Conservation (phyloP, 441 rosid species). For the Gossypium schwendimanii region DNA sequence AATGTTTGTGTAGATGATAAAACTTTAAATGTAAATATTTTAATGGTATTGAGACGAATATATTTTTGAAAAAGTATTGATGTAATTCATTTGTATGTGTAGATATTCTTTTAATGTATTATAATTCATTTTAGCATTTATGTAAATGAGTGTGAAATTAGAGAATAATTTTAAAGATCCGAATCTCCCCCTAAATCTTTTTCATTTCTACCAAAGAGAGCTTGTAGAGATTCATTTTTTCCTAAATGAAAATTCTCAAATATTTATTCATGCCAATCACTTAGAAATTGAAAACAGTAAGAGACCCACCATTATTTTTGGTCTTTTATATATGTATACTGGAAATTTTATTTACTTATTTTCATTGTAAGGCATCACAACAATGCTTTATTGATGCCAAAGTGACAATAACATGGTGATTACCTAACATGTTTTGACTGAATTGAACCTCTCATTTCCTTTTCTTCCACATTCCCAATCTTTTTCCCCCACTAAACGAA, state of each 20-base stretch:
- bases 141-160: too few species aligned
- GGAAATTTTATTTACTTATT: neutral
- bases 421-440: conserved; percentile 2
- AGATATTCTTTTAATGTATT: too few species aligned
- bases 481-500: neutral
- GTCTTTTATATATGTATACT: neutral
- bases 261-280: neutral
- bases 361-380: neutral
- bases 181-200: neutral
- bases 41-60: too few species aligned
- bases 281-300: neutral
- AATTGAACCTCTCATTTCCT: conserved; percentile 8
- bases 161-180: neutral
- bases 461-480: neutral
- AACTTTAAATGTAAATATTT: too few species aligned
- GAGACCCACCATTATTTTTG: neutral
- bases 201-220: neutral
- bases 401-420: neutral
- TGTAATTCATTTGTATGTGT: too few species aligned
- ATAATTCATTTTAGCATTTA: too few species aligned
- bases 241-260: neutral
- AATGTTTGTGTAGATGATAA: too few species aligned
- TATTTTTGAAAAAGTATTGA: too few species aligned
- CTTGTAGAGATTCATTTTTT: neutral
- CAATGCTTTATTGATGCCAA: neutral